These are phyloP conservation scores for Alternaria sp. DNA, from an alignment of 2,329 filamentous ascomycete species.

Conservation along the genomic window DNA sequence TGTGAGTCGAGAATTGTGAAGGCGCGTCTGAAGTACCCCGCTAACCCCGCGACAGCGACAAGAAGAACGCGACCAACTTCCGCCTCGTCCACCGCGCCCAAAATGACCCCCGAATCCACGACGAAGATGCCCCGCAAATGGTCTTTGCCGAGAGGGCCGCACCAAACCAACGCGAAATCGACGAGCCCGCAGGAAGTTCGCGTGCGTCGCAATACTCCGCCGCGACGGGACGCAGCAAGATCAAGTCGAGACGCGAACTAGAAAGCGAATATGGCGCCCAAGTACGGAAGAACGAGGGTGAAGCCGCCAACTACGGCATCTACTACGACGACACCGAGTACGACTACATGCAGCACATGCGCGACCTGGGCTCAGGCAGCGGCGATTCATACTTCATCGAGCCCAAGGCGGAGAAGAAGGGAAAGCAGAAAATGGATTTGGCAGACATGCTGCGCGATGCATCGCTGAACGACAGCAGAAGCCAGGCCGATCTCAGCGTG, in stretches of 20 bases:
- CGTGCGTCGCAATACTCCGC: slow-evolving; percentile 53
- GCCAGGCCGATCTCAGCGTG: slow-evolving; percentile 52
- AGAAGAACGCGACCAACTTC: slow-evolving; percentile 92
- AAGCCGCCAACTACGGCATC: slow-evolving; percentile 91
- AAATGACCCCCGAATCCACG: slow-evolving; percentile 96
- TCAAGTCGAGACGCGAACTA: slow-evolving; percentile 77
- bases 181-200: slow-evolving; percentile 54
- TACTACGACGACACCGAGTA: slow-evolving; percentile 96
- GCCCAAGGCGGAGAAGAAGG: slow-evolving; percentile 68
- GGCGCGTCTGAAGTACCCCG: slow-evolving; percentile 22
- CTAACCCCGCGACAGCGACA: slow-evolving; percentile 65
- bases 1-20: slow-evolving; percentile 56
- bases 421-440: slow-evolving; percentile 74
- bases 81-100: slow-evolving; percentile 94
- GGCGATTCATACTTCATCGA: slow-evolving; percentile 87
- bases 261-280: slow-evolving; percentile 72
- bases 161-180: slow-evolving; percentile 41
- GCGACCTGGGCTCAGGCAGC: slow-evolving; percentile 71
- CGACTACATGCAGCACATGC: slow-evolving; percentile 99
- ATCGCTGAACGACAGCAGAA: slow-evolving; percentile 50
- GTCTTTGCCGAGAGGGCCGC: slow-evolving; percentile 75
- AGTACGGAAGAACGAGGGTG: slow-evolving; percentile 89
- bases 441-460: slow-evolving; percentile 76
- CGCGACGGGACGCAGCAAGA: slow-evolving; percentile 52
- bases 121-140: slow-evolving; percentile 85